These are phyloP conservation scores for Ustilago esculenta DNA, from an alignment of 1,284 basidiomycete species.

Conservation along the genomic window DNA sequence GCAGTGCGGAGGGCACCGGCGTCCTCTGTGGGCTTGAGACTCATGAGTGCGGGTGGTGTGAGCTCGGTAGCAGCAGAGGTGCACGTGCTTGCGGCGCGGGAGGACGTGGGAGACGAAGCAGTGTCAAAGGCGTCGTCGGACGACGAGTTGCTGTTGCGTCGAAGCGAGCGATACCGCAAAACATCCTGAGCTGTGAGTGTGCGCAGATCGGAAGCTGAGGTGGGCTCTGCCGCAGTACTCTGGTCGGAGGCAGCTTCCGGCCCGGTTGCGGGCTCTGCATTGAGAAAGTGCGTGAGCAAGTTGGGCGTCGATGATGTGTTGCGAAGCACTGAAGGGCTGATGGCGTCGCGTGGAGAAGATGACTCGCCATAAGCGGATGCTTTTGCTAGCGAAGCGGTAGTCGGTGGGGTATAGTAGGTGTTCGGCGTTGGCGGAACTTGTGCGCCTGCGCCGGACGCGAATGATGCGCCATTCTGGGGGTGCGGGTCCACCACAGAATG, in stretches of 20 bases:
- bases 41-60: constrained; percentile 29
- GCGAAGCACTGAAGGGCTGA: constrained; percentile 43
- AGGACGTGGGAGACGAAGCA: constrained; percentile 40
- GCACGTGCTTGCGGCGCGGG: constrained; percentile 40
- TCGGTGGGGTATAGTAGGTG: constrained; percentile 39
- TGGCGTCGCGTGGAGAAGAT: constrained; percentile 22
- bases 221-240: not conserved
- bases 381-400: constrained; percentile 19
- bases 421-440: constrained; percentile 24
- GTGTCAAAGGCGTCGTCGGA: constrained; percentile 44
- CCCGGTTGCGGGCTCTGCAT: constrained; percentile 3
- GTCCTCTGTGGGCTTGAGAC: constrained; percentile 10
- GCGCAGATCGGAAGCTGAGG: constrained; percentile 11
- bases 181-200: constrained; percentile 38
- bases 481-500: not conserved
- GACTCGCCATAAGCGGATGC: constrained; percentile 5
- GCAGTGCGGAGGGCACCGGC: not conserved
- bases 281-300: constrained; percentile 40
- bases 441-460: not conserved
- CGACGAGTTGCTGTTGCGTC: constrained; percentile 37
- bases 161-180: constrained; percentile 30
- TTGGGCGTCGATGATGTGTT: constrained; percentile 61
- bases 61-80: constrained; percentile 46
- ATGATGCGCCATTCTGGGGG: not conserved
- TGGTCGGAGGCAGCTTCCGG: not conserved